Evolutionary conservation across 2,329 filamentous ascomycete genomes (phyloP), one percentile per base, ranked within the genome.

Genomic region (Cercospora zeae-maydis): DNA sequence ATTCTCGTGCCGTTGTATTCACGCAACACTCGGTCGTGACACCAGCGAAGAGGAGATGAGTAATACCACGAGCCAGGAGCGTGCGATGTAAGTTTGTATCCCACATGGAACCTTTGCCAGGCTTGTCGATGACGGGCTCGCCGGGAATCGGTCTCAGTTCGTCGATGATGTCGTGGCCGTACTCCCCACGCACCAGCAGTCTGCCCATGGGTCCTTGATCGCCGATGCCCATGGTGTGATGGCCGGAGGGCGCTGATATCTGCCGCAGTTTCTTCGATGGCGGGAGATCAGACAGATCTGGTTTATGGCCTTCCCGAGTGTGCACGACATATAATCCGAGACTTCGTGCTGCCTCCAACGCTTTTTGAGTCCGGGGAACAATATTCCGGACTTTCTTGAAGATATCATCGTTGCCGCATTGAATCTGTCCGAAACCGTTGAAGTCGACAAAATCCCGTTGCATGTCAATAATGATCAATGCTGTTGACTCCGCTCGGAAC

Each of bases 1-100:
- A 82, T 72, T 86, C 84, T 37, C 83, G 76, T 1, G 83, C 76
- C 0, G 83, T 84, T 0, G 82, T 83, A 8, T 81, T 81, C 57
- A 86, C 83, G 67, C 83, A 86, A 66, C 82, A 83, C 72, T 86
- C 83, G 0, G 83, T 85, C 0, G 83, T 86, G 10, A 86, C 83
- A 0, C 84, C 84, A n/a, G 79, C 75, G 36, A 87, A 78, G 1
- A 87, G 73, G 1, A 87, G 72, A 72, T 87, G 83, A 1, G 84
- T 86, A 60, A 86, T 82, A 0, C 81, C 84, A 66, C 80, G 76
- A 24, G 82, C 81, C 63, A 84, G 78, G 52, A 87, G 74, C 21
- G 78, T 76, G 61, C 83, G 79, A 66, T 85, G 78, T 5, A 87
- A 74, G 27, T 75, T 75, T 0, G 84, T 87, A 34, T 81, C 80